Conservation (phyloP, 257 asterid genomes). For the Penstemon newberryi region DNA sequence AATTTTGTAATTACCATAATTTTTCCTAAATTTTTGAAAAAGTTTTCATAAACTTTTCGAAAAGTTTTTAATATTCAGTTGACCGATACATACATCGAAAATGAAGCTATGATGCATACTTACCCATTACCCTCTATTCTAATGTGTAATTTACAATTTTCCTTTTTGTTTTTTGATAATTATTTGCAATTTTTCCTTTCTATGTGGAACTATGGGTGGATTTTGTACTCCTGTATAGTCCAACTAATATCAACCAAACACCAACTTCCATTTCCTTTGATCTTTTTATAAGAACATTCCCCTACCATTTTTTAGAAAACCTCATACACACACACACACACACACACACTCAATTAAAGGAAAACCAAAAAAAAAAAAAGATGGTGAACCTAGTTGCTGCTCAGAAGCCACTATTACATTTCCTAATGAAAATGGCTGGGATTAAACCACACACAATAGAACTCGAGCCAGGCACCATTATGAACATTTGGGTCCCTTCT, state of each 20-base stretch:
- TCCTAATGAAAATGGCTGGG: constrained; percentile 75
- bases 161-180: too few species aligned
- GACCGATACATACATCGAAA: too few species aligned
- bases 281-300: neutral
- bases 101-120: too few species aligned
- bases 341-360: neutral
- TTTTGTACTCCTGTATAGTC: too few species aligned
- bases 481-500: constrained; percentile 71
- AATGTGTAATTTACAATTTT: too few species aligned
- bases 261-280: constrained; percentile 35
- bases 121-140: too few species aligned
- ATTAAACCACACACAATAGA: constrained; percentile 51
- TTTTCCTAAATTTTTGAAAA: too few species aligned
- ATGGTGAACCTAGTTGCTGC: constrained; percentile 82
- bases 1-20: too few species aligned
- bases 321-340: constrained; percentile 7
- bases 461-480: constrained; percentile 53
- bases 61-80: too few species aligned
- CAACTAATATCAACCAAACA: constrained; percentile 39
- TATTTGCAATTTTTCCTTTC: too few species aligned
- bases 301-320: neutral
- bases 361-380: neutral
- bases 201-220: too few species aligned
- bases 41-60: too few species aligned
- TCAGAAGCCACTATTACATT: constrained; percentile 58